Evolutionary conservation across 2,329 filamentous ascomycete species (phyloP), one percentile per base, ranked within the genome.

Genomic region (Chlorencoelia australis): DNA sequence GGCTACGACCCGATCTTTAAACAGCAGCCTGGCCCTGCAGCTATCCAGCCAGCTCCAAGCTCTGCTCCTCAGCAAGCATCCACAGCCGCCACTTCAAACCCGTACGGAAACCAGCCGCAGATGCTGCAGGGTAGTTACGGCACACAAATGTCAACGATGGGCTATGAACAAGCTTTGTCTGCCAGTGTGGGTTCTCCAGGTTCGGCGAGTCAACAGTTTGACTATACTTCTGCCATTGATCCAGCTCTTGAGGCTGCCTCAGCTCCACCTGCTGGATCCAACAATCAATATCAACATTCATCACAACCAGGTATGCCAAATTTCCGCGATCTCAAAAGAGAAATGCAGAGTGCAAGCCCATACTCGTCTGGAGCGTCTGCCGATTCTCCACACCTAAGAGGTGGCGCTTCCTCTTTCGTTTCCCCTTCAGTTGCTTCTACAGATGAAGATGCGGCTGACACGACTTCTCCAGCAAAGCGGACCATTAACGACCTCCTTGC

Each of bases 1-100:
- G 84, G 84, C 37, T 91, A 91, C 72, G 84, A 91, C 54, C 83
- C 84, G 24, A 84, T 89, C 53, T 91, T 89, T 65, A 84, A 86
- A 61, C 73, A 73, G 48, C 73, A 79, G 35, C 52, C 55, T 30
- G 75, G 77, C 35, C 81, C 81, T 19, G 71, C 81, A 31, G 73
- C 77, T 45, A 81, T 86, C 44, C 83, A 89, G 57, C 73, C 81
- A 14, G 75, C 77, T 9, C 75, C 78, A 37, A 74, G 71, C 48
- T 49, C 51, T 35, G 52, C 47, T 20, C 52, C 55, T 28, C 41
- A 46, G 10, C 44, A 47, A 29, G 40, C 46, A 30, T 42, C 49
- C 19, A 46, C 48, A 15, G 24, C 49, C n/a, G 47, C 51, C 8
- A 49, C 52, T 11, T 40, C 52, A 13, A 64, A 64, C 44, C 60